Evolutionary conservation across 2,329 filamentous ascomycete species (phyloP).

Genomic region (Balansia obtecta): DNA sequence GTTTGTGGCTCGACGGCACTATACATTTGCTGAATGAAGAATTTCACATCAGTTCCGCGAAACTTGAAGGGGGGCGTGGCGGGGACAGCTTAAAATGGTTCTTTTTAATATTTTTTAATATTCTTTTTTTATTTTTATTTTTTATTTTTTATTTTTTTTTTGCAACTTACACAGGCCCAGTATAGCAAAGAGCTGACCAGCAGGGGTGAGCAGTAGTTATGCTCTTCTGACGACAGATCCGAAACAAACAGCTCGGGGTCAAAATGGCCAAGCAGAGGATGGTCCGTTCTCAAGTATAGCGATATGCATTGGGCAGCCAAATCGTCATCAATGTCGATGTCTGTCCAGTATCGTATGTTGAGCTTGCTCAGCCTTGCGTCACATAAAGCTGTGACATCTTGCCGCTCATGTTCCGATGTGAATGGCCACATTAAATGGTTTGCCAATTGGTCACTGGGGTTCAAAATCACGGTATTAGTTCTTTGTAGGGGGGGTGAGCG

Average conservation of each 20-base stretch:
- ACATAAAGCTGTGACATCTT: constrained; percentile 8
- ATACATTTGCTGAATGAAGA: constrained; percentile 20
- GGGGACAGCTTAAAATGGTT: too few relatives aligned
- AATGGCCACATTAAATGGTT: not conserved
- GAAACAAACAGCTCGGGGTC: constrained; percentile 20
- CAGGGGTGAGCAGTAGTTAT: constrained; percentile 20
- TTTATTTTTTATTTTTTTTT: too few relatives aligned
- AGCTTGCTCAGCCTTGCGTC: constrained; percentile 16
- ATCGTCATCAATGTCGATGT: constrained; percentile 15
- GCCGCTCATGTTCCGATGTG: too few relatives aligned
- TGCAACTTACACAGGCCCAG: constrained; percentile 19
- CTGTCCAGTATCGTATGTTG: constrained; percentile 20
- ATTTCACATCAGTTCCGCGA: not conserved
- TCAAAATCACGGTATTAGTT: not conserved
- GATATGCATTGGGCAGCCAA: constrained; percentile 20
- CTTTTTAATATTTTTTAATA: too few relatives aligned
- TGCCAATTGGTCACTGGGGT: not conserved
- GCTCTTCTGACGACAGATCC: constrained; percentile 15
- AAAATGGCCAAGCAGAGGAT: constrained; percentile 25
- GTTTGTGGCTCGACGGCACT: constrained; percentile 17
- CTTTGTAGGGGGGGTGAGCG: not conserved
- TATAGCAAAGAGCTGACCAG: constrained; percentile 23
- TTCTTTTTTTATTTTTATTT: too few relatives aligned
- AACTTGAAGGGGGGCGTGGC: too few relatives aligned
- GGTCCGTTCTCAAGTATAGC: constrained; percentile 23